Evolutionary conservation across 2,329 filamentous ascomycete genomes (phyloP).

Genomic region (Sporothrix brasiliensis): DNA sequence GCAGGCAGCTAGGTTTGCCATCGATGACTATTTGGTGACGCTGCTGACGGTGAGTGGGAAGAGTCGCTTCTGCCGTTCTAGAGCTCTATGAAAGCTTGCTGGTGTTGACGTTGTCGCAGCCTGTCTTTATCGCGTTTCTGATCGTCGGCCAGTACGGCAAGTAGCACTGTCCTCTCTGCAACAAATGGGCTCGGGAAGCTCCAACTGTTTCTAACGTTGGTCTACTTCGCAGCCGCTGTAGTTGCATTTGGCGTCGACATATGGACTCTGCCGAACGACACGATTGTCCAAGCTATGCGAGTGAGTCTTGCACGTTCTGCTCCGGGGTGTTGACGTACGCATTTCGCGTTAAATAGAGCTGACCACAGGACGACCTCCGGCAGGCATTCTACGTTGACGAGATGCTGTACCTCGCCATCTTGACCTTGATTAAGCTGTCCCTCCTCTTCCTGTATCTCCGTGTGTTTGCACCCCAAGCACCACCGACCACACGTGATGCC

Average conservation of each 20-base stretch:
- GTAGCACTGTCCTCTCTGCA: conserved; percentile 26
- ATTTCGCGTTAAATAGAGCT: neutral
- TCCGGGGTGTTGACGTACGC: too few species aligned
- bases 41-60: conserved; percentile 42
- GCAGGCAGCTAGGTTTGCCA: conserved; percentile 40
- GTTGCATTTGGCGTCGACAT: conserved; percentile 46
- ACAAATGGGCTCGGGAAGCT: neutral
- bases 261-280: conserved; percentile 42
- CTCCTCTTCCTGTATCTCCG: conserved; percentile 44
- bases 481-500: neutral
- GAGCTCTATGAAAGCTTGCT: neutral
- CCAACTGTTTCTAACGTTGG: too few species aligned
- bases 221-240: conserved; percentile 36
- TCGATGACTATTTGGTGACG: conserved; percentile 49
- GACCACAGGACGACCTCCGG: neutral
- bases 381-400: conserved; percentile 45
- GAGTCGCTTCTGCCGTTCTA: neutral
- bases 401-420: conserved; percentile 42
- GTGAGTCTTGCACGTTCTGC: neutral
- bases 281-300: conserved; percentile 40
- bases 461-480: conserved; percentile 39
- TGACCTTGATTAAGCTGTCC: conserved; percentile 42
- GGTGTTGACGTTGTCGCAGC: conserved; percentile 28
- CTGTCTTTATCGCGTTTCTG: conserved; percentile 43
- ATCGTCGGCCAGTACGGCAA: conserved; percentile 43